Conservation (phyloP, 1,284 basidiomycete species). For the Ustilago vetiveriae region DNA sequence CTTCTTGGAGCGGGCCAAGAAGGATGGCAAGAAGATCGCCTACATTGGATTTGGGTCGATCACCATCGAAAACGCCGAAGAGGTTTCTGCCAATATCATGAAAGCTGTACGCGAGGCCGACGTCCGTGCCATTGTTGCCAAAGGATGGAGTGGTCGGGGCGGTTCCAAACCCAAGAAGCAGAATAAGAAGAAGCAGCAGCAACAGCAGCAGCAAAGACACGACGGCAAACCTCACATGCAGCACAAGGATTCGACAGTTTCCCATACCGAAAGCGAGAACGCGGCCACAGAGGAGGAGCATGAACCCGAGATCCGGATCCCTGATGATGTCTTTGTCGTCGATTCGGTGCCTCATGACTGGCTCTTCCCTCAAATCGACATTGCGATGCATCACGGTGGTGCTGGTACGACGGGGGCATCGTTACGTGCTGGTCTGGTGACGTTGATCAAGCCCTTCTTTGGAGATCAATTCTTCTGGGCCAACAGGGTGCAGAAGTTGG, state of each 20-base stretch:
- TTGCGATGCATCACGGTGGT: slow-evolving; percentile 73
- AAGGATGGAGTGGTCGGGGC: slow-evolving; percentile 61
- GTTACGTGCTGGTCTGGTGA: slow-evolving; percentile 57
- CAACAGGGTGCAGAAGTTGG: slow-evolving; percentile 53
- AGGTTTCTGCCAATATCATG: slow-evolving; percentile 65
- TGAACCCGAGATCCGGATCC: slow-evolving; percentile 64
- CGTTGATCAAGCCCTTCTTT: slow-evolving; percentile 64
- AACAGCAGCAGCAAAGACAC: background rate
- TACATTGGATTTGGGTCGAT: slow-evolving; percentile 69
- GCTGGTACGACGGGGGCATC: slow-evolving; percentile 74
- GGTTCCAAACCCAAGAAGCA: slow-evolving; percentile 39
- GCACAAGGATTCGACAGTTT: slow-evolving; percentile 1
- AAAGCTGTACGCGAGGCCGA: slow-evolving; percentile 52
- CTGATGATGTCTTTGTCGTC: slow-evolving; percentile 61
- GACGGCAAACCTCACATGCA: background rate
- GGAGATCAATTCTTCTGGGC: slow-evolving; percentile 66
- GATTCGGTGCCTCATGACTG: slow-evolving; percentile 58
- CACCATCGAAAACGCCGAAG: slow-evolving; percentile 47
- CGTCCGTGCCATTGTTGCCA: slow-evolving; percentile 63
- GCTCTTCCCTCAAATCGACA: slow-evolving; percentile 45
- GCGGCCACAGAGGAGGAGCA: slow-evolving; percentile 27
- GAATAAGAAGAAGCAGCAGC: slow-evolving; percentile 14
- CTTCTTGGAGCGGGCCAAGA: slow-evolving; percentile 73
- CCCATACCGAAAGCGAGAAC: slow-evolving; percentile 20
- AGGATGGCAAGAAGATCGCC: slow-evolving; percentile 71